Evolutionary conservation across 2,329 filamentous ascomycete genomes (phyloP), one percentile per base, ranked within the genome.

Genomic region (Trichoderma simmonsii): DNA sequence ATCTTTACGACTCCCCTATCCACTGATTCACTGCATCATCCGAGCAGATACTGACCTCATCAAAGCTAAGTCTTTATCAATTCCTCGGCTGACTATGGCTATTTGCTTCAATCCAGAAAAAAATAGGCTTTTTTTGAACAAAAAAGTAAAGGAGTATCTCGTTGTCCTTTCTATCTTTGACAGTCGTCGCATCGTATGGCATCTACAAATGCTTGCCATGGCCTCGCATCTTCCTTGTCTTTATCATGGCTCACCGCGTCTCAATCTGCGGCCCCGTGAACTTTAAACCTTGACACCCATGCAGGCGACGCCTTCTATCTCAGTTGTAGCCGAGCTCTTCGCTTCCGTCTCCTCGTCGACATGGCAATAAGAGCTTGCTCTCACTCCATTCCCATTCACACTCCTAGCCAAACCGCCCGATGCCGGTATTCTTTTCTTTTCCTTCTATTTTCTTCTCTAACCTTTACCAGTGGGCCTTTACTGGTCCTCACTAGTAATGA

Each of bases 401-500:
- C 15, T 39, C 51, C 18, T 30, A 32, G 15, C 34, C 26, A 36
- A 56, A 48, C 51, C 8, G 28, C 26, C 24, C 7, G 36, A 32
- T n/a, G 6, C 12, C 26, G 51, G n/a, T 28, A 18, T 32, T 24
- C 21, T 56, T 48, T 60, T 24, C 24, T 28, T 43, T 21, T n/a
- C 48, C 36, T 30, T 28, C 15, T 54, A 64, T 28, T 39, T 62
- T 24, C 28, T 8, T 34, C 14, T 63, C 56, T 64, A 15, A 6
- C 54, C 15, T 26, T 57, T 3, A 51, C 32, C 30, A 39, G 3
- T 39, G 12, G 57, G 30, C 51, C 3, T 48, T 62, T 60, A 70
- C 48, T 70, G 60, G 12, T 54, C 43, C 14, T 72, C 71, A 43
- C 61, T 61, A 57, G 79, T 84, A 77, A 90, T 86, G 75, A 99